A percentile compares a stretch with the other conserved stretches of the same genome.
phyloP scores from a whole-genome alignment of 2,329 filamentous ascomycete species.

The Passalora sequoiae region DNA sequence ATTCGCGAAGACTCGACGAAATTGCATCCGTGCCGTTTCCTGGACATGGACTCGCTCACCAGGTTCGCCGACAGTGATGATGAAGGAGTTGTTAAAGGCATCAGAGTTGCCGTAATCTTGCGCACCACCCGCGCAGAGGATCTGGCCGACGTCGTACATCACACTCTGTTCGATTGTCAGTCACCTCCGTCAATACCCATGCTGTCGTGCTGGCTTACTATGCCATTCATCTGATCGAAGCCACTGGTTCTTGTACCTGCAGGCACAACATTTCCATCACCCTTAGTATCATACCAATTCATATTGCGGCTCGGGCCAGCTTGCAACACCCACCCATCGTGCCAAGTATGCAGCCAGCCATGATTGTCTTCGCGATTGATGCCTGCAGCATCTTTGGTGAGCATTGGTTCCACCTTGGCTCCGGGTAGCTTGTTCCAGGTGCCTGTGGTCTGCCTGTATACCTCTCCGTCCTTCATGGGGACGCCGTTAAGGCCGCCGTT shows the following conservation, averaged over 20 bases:
- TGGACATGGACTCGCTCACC: constrained; percentile 18
- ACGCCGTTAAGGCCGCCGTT: too few species aligned
- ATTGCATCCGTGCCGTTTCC: constrained; percentile 27
- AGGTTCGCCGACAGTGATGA: constrained; percentile 44
- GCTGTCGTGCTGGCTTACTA: too few species aligned
- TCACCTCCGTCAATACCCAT: too few species aligned
- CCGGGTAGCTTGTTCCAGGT: constrained; percentile 48
- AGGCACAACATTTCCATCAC: constrained; percentile 37
- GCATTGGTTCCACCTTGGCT: constrained; percentile 44
- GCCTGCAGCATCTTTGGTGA: constrained; percentile 36
- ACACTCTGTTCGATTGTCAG: constrained; percentile 48
- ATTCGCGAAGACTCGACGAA: constrained; percentile 28
- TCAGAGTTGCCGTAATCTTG: constrained; percentile 43
- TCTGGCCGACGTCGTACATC: constrained; percentile 58
- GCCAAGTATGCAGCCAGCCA: constrained; percentile 51
- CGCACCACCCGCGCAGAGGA: constrained; percentile 50
- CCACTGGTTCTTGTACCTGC: constrained; percentile 44
- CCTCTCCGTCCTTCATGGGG: constrained; percentile 55
- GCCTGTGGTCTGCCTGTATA: constrained; percentile 45
- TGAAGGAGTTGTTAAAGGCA: constrained; percentile 44
- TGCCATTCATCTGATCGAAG: too few species aligned
- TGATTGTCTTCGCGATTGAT: constrained; percentile 50
- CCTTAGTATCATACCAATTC: constrained; percentile 53
- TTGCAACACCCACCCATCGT: constrained; percentile 47
- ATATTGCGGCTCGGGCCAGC: constrained; percentile 51